These are phyloP conservation scores for Monosporozyma yasuniensis DNA, from an alignment of 805 yeast species.

Conservation along the genomic window DNA sequence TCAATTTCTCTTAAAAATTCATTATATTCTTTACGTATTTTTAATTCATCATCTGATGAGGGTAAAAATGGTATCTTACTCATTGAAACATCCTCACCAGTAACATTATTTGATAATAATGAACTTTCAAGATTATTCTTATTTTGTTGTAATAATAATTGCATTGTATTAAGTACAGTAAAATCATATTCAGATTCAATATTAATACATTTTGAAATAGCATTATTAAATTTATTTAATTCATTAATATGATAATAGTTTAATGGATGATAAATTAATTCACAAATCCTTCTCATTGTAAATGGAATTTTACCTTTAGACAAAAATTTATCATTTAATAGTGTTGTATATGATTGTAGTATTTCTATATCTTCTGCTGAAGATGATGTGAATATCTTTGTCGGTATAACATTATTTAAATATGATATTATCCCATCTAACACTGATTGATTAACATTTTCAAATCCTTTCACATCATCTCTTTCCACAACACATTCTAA, in stretches of 20 bases:
- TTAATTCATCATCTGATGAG: slow-evolving; percentile 7
- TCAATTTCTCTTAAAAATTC: slow-evolving; percentile 26
- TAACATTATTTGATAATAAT: neutral
- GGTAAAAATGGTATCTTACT: slow-evolving; percentile 23
- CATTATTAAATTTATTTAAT: slow-evolving; percentile 37
- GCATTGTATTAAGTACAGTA: slow-evolving; percentile 8
- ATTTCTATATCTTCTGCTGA: neutral
- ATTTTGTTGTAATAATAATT: neutral
- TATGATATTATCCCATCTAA: neutral
- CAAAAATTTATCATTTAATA: slow-evolving; percentile 10
- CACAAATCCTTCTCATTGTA: slow-evolving; percentile 40
- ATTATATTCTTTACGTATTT: slow-evolving; percentile 12
- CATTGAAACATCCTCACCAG: slow-evolving; percentile 23
- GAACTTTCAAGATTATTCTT: neutral
- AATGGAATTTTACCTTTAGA: slow-evolving; percentile 33
- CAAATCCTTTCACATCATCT: slow-evolving; percentile 5
- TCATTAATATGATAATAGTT: slow-evolving; percentile 31
- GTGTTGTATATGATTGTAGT: neutral
- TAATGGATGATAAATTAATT: slow-evolving; percentile 38
- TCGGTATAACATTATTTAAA: neutral
- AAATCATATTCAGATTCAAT: slow-evolving; percentile 8
- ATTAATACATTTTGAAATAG: slow-evolving; percentile 30
- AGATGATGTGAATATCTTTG: neutral
- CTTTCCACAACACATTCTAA: slow-evolving; percentile 12
- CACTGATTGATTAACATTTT: neutral